phyloP scores from a whole-genome alignment of 192 early-diverging fungal species.

The Phlyctochytrium arcticum region DNA sequence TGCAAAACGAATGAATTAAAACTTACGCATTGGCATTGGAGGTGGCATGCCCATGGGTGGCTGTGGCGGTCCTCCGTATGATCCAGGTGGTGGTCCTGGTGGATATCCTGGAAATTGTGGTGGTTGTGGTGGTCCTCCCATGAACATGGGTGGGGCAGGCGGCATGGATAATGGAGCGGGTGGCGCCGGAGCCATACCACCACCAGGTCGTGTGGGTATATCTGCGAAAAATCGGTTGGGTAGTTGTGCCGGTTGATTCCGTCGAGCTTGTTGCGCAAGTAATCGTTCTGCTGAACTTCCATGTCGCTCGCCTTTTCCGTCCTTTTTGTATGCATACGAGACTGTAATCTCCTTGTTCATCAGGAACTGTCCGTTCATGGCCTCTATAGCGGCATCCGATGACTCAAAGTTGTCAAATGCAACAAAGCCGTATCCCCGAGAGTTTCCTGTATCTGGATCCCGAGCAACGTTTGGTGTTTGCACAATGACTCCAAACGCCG shows the following conservation, averaged over 20 bases:
- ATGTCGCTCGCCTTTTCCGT: constrained; percentile 95
- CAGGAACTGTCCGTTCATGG: constrained; percentile 97
- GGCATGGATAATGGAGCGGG: not conserved
- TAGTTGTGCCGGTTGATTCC: constrained; percentile 61
- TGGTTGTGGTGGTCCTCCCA: not conserved
- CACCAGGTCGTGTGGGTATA: constrained; percentile 29
- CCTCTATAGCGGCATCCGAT: constrained; percentile 94
- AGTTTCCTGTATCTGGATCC: constrained; percentile 78
- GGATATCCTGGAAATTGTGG: constrained; percentile 7
- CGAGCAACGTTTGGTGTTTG: constrained; percentile 82
- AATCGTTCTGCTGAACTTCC: constrained; percentile 93
- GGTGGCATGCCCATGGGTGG: constrained; percentile 13
- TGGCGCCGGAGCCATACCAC: constrained; percentile 18
- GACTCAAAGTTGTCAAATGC: constrained; percentile 91
- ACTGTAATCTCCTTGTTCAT: constrained; percentile 91
- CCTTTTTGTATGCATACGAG: constrained; percentile 95
- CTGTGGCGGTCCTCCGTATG: constrained; percentile 21
- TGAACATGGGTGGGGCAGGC: constrained; percentile 10
- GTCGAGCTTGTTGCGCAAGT: constrained; percentile 82
- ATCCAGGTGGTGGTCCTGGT: constrained; percentile 16
- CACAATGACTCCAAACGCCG: constrained; percentile 87
- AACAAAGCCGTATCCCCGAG: constrained; percentile 93
- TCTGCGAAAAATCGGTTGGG: constrained; percentile 73
- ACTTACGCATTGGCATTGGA: constrained; percentile 21
- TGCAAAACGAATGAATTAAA: not conserved